Evolutionary conservation across 2,329 filamentous ascomycete species (phyloP).

Genomic region (Chaetomium olivaceum): DNA sequence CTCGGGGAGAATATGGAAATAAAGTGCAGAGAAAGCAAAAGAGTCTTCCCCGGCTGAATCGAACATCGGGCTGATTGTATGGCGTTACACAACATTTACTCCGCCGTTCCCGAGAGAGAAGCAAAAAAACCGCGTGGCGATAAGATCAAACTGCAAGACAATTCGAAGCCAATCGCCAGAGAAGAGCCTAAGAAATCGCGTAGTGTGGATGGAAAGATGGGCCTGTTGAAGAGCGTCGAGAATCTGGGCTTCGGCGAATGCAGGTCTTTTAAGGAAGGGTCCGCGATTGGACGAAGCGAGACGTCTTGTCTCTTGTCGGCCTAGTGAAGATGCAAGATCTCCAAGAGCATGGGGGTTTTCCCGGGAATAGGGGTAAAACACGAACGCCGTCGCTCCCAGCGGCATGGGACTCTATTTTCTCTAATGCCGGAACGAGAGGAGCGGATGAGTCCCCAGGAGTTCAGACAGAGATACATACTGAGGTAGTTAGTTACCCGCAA

Average conservation of each 20-base stretch:
- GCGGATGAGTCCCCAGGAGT: background rate
- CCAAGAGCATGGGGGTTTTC: background rate
- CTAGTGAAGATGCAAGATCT: conserved; percentile 10
- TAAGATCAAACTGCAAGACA: background rate
- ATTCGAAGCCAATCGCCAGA: background rate
- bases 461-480: background rate
- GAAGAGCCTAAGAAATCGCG: background rate
- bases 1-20: background rate
- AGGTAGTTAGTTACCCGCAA: too few relatives aligned
- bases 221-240: background rate
- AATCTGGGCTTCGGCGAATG: conserved; percentile 7
- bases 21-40: background rate
- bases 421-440: background rate
- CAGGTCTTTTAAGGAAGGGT: conserved; percentile 10
- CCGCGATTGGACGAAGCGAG: conserved; percentile 18
- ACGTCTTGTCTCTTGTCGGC: conserved; percentile 13
- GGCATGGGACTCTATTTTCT: background rate
- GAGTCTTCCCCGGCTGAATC: background rate
- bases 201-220: background rate
- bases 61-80: background rate
- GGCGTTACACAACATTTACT: background rate
- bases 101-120: background rate
- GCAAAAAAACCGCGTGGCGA: conserved; percentile 5
- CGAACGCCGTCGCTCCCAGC: too few relatives aligned
- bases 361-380: conserved; percentile 5